These are phyloP conservation scores for Phylloporus sp. DNA, from an alignment of 1,284 basidiomycete genomes.

Conservation along the genomic window DNA sequence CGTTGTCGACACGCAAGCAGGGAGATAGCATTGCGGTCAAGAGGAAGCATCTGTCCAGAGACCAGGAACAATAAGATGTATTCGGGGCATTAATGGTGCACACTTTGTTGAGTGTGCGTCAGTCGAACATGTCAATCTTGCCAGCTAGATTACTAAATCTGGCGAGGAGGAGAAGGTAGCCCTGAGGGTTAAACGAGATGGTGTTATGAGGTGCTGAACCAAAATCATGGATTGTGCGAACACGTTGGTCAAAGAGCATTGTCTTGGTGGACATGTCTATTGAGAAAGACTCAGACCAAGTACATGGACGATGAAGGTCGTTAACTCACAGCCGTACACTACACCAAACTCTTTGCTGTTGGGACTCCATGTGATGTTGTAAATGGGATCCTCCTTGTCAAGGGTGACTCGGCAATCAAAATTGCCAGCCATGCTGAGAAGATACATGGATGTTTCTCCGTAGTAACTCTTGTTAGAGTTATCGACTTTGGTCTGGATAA, in stretches of 20 bases:
- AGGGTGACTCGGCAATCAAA: constrained; percentile 93
- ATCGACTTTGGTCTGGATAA: constrained; percentile 97
- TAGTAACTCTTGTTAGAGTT: constrained; percentile 98
- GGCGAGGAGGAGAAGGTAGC: constrained; percentile 82
- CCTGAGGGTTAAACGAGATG: constrained; percentile 95
- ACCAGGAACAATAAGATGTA: constrained; percentile 95
- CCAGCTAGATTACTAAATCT: constrained; percentile 98
- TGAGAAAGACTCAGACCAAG: constrained; percentile 6
- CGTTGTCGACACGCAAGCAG: constrained; percentile 94
- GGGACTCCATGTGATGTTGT: constrained; percentile 97
- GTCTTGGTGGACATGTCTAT: constrained; percentile 95
- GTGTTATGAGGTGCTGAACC: constrained; percentile 91
- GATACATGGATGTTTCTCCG: constrained; percentile 94
- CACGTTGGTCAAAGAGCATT: constrained; percentile 90
- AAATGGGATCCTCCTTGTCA: constrained; percentile 97
- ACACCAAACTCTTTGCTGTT: constrained; percentile 97
- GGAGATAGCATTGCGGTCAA: constrained; percentile 95
- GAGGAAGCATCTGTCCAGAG: constrained; percentile 90
- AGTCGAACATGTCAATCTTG: constrained; percentile 91
- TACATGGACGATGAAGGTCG: neutral
- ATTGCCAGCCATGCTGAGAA: constrained; percentile 93
- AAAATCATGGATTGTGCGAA: constrained; percentile 89
- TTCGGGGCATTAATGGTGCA: constrained; percentile 92
- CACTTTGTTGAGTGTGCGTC: constrained; percentile 83
- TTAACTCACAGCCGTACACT: constrained; percentile 88